A percentile compares a stretch with the other conserved stretches of the same genome.
These are phyloP conservation scores for Trichoderma gamsii DNA, from an alignment of 495 filamentous ascomycete species.

Conservation along the genomic window DNA sequence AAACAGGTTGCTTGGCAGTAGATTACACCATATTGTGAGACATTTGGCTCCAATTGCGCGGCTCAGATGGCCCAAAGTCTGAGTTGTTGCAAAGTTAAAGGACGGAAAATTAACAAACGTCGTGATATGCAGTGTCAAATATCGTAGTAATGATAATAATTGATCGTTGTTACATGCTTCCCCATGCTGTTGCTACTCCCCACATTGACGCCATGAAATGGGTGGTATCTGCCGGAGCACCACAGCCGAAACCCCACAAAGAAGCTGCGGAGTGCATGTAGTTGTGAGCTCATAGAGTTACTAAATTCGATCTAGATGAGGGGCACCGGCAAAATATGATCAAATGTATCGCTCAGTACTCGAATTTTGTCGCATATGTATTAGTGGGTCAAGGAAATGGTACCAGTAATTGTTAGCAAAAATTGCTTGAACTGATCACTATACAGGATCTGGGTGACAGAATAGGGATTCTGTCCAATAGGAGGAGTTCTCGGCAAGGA, in stretches of 20 bases:
- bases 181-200: constrained; percentile 3
- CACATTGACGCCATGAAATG: background rate
- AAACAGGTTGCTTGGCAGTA: background rate
- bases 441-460: background rate
- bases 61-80: no score
- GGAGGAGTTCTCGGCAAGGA: background rate
- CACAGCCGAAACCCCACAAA: background rate
- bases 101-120: no score
- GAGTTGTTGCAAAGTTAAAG: no score
- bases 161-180: background rate
- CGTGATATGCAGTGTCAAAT: background rate
- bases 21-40: background rate
- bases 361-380: no score
- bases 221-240: background rate
- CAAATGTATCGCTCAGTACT: background rate
- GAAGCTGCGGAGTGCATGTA: background rate
- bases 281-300: background rate
- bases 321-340: constrained; percentile 1
- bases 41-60: no score
- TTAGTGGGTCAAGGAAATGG: no score
- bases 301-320: background rate
- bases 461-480: background rate
- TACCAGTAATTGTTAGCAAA: no score
- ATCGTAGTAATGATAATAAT: background rate
- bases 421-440: no score